These are phyloP conservation scores for Fusarium vanettenii DNA, from an alignment of 2,329 filamentous ascomycete species.

Conservation along the genomic window DNA sequence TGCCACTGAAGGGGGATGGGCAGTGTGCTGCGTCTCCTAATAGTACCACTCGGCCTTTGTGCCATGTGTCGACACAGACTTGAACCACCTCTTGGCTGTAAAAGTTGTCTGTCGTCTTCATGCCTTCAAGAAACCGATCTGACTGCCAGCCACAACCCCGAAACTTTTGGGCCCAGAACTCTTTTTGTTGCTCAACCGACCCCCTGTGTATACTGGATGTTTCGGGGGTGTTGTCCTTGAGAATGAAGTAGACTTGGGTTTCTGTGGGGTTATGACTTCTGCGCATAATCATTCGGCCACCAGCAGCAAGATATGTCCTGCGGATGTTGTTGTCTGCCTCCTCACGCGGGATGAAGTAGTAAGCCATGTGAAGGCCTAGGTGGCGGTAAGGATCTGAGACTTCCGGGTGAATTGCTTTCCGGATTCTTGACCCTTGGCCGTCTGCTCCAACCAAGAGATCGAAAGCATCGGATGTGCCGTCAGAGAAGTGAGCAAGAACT, in stretches of 20 bases:
- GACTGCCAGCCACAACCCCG: conserved; percentile 20
- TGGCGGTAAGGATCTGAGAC: conserved; percentile 32
- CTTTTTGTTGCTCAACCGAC: conserved; percentile 19
- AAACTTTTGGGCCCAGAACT: conserved; percentile 25
- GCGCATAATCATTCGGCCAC: conserved; percentile 29
- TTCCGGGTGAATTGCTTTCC: conserved; percentile 11
- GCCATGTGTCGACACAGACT: conserved; percentile 15
- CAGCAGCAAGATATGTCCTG: conserved; percentile 9
- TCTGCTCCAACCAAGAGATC: conserved; percentile 29
- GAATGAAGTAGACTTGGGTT: conserved; percentile 27
- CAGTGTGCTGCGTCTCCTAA: conserved; percentile 27
- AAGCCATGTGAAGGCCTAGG: conserved; percentile 28
- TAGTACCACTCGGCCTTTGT: conserved; percentile 13
- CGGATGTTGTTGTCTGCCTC: conserved; percentile 24
- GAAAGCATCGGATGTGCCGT: conserved; percentile 14
- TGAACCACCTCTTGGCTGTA: conserved; percentile 30
- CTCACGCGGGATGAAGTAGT: conserved; percentile 27
- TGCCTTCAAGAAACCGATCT: conserved; percentile 20
- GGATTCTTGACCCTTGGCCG: conserved; percentile 24
- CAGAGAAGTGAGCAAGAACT: conserved; percentile 18
- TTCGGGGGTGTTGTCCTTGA: conserved; percentile 15
- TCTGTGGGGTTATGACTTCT: conserved; percentile 30
- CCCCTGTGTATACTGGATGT: conserved; percentile 14
- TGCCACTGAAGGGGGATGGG: conserved; percentile 27
- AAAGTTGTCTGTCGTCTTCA: conserved; percentile 23